Percentiles rank a stretch among this genome's conserved stretches.
Evolutionary conservation across 2,329 filamentous ascomycete genomes (phyloP).

Genomic region (Clonostachys sp.): DNA sequence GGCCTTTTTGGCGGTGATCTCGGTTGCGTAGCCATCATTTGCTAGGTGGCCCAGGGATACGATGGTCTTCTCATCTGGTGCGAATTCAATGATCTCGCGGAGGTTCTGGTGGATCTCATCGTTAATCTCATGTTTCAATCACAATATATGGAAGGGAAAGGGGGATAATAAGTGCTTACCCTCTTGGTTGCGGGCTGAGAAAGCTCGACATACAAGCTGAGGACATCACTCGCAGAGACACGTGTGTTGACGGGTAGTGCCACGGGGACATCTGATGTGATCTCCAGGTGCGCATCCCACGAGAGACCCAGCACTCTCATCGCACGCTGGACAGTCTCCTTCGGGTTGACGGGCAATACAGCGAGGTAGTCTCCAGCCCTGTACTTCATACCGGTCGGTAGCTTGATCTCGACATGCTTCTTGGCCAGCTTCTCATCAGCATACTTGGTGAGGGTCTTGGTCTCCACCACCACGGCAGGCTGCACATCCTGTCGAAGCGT

Average conservation of each 20-base stretch:
- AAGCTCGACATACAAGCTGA: constrained; percentile 65
- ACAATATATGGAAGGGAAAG: neutral
- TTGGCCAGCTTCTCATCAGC: constrained; percentile 46
- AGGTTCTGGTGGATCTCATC: neutral
- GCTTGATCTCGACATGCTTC: constrained; percentile 55
- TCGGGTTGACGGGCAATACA: constrained; percentile 61
- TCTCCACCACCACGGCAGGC: constrained; percentile 52
- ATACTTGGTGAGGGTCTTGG: constrained; percentile 37
- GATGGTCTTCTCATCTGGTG: constrained; percentile 21
- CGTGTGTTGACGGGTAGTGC: constrained; percentile 45
- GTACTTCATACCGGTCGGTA: constrained; percentile 59
- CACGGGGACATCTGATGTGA: constrained; percentile 39
- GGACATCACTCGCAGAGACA: constrained; percentile 53
- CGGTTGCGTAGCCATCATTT: constrained; percentile 27
- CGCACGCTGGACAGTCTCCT: constrained; percentile 50
- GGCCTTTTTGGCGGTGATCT: constrained; percentile 39
- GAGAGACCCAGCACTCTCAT: constrained; percentile 58
- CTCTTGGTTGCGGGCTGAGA: constrained; percentile 62
- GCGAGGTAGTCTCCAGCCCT: constrained; percentile 67
- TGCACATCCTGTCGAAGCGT: constrained; percentile 54
- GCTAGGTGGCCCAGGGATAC: constrained; percentile 19
- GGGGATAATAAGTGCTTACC: constrained; percentile 10
- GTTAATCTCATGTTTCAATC: neutral
- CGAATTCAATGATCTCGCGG: constrained; percentile 15
- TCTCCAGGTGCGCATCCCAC: constrained; percentile 52